Evolutionary conservation across 2,329 filamentous ascomycete species (phyloP).

Genomic region (Colletotrichum godetiae): DNA sequence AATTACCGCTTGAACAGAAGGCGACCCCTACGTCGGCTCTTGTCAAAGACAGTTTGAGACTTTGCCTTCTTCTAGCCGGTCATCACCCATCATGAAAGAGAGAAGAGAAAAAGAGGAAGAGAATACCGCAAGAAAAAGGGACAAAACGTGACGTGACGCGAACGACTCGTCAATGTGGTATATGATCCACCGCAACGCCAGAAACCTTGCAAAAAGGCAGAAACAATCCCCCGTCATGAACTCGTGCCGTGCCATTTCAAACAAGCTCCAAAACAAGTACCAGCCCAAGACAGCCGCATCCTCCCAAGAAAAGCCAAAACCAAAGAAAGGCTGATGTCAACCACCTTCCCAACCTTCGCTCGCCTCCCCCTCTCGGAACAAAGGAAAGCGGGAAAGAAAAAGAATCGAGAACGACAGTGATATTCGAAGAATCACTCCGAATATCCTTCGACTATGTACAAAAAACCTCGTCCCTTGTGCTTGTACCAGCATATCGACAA

Average conservation of each 20-base stretch:
- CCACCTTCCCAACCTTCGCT: not conserved
- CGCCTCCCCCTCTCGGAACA: not conserved
- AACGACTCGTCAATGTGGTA: slow-evolving; percentile 35
- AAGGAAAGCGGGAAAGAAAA: not conserved
- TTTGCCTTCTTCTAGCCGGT: not conserved
- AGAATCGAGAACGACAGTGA: not conserved
- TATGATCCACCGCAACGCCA: slow-evolving; percentile 35
- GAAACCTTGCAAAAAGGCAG: slow-evolving; percentile 20
- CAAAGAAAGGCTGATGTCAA: not conserved
- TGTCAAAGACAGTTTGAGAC: slow-evolving; percentile 7
- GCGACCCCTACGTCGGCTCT: not conserved
- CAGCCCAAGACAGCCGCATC: slow-evolving; percentile 15
- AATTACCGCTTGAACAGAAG: not conserved
- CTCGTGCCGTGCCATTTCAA: slow-evolving; percentile 7
- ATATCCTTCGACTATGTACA: slow-evolving; percentile 27
- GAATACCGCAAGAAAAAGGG: not conserved
- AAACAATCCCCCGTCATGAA: slow-evolving; percentile 26
- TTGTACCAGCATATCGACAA: not conserved
- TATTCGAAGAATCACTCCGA: not conserved
- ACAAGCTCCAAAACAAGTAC: not conserved
- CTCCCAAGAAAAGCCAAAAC: not conserved
- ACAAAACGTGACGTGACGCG: slow-evolving; percentile 27
- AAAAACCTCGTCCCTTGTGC: not conserved
- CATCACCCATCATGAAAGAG: not conserved
- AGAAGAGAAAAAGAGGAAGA: slow-evolving; percentile 22